Base-by-base conservation (phyloP, 805 yeast genomes). In the Starmerella cellae region DNA sequence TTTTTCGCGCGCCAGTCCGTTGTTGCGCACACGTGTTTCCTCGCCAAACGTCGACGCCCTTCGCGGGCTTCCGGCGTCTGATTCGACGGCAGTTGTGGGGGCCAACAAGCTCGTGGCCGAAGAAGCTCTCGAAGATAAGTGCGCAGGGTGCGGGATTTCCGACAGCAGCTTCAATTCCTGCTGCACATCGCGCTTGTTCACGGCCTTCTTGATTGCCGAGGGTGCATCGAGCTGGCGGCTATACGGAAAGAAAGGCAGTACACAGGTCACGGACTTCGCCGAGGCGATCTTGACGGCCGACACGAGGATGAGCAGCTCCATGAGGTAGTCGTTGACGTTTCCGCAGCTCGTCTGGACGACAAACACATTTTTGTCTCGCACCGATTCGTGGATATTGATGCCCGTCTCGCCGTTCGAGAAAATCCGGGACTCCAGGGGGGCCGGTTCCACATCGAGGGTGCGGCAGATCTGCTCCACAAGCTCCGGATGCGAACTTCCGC, bases 171-270 rank as follows among this genome's bases (percentile, higher is more conserved):
- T 24, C 28, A 24, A 13, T 33, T 13, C n/a, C 32, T 18, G 19
- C 14, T n/a, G 11, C 8, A 24, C 28, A 8, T 24, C 28, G 13
- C 28, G 8, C 8, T 13, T 24, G 26, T 35, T 36, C 14, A 21
- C 8, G 2, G 44, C 46, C 32, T 39, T 43, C 18, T 21, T 24
- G 11, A 27, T 21, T 2, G 82, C 75, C 56, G 80, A 81, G 26
- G 95, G 94, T 29, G 83, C 75, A 61, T 88, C 97, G 3, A 95
- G 94, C 62, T 91, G 99, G 56, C 99, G 72, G 2, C 94, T 82
- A 59, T 91, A 91, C 22, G 97, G 95, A 62, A 91, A 91, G 47
- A 85, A 69, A 3, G 99, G 98, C 60, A 82, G 67, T 24, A 85
- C 94, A 0, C 88, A 95, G 2, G 94, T 83, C 35, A 85, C 94